Base-by-base conservation (phyloP, 2,329 filamentous ascomycete species). In the Fusarium annulatum region DNA sequence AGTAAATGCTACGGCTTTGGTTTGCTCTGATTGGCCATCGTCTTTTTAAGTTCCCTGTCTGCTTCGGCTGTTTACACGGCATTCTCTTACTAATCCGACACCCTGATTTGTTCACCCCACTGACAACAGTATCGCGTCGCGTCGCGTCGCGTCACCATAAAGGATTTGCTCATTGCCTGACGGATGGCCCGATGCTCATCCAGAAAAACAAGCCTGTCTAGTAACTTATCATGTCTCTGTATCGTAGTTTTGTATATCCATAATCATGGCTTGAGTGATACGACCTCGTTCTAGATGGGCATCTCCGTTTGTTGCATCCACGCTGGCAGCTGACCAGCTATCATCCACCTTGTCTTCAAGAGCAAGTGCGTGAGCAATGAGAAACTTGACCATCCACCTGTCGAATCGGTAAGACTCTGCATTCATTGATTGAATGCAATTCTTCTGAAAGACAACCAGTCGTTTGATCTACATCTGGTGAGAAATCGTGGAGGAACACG, bases 331-430 rank as follows among this genome's bases (percentile, higher is more conserved):
- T 21, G 49, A 26, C 64, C 66, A 68, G 2, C 30, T 10, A 4
- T 80, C 23, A 79, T 79, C 72, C 85, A 74, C 75, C 57, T 79
- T 79, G 9, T 79, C 78, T 33, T 81, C 80, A 6, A 82, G 67
- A 12, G 72, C 69, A 18, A 81, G 49, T 3, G 79, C 73, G 66
- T 83, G 80, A 39, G 81, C 77, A 18, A 81, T 75, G 2, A 83
- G 71, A 55, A 83, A 83, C 55, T 89, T 87, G 61, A 85, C 80
- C 57, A 88, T 84, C 60, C 88, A 86, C 53, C 79, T 80, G 71
- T 90, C 88, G 63, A 89, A 80, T 2, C 79, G 73, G 61, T 82
- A 78, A 3, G 81, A 80, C 30, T 80, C 78, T 19, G 63, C 68
- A 12, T 64, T 72, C 16, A 74, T 62, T 2, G 80, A 80, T 5